Evolutionary conservation across 2,329 filamentous ascomycete species (phyloP).

Genomic region (Tetracladium maxilliforme): DNA sequence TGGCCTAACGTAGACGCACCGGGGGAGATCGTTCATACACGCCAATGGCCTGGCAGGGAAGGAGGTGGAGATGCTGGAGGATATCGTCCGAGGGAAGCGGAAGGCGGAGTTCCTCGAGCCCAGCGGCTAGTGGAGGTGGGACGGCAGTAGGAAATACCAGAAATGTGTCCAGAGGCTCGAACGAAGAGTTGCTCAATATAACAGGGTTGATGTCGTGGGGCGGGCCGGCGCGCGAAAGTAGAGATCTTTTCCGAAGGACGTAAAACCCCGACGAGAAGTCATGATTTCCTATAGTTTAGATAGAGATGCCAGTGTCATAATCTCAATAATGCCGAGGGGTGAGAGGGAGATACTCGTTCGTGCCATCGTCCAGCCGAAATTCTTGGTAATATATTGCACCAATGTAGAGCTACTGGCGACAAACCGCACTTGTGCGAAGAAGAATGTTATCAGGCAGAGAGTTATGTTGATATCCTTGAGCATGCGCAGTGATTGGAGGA

Average conservation of each 20-base stretch:
- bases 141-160: not conserved
- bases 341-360: conserved; percentile 10
- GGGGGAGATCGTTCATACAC: conserved; percentile 1
- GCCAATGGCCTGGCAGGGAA: conserved; percentile 1
- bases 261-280: conserved; percentile 3
- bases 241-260: conserved; percentile 10
- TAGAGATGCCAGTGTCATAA: conserved; percentile 10
- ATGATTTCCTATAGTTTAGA: conserved; percentile 6
- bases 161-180: conserved; percentile 1
- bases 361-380: conserved; percentile 10
- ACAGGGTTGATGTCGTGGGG: too few species aligned
- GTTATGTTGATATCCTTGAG: conserved; percentile 11
- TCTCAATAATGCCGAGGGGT: conserved; percentile 10
- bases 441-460: conserved; percentile 13
- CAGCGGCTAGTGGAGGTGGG: conserved; percentile 1
- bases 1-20: conserved; percentile 1
- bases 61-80: conserved; percentile 1
- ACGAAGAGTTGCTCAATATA: too few species aligned
- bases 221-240: too few species aligned
- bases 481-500: conserved; percentile 3
- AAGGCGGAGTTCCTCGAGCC: not conserved
- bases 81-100: not conserved
- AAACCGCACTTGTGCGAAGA: conserved; percentile 5
- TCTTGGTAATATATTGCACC: conserved; percentile 12
- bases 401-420: conserved; percentile 8